These are phyloP conservation scores for Paecilomyces sp. DNA, from an alignment of 2,329 filamentous ascomycete species.

Conservation along the genomic window DNA sequence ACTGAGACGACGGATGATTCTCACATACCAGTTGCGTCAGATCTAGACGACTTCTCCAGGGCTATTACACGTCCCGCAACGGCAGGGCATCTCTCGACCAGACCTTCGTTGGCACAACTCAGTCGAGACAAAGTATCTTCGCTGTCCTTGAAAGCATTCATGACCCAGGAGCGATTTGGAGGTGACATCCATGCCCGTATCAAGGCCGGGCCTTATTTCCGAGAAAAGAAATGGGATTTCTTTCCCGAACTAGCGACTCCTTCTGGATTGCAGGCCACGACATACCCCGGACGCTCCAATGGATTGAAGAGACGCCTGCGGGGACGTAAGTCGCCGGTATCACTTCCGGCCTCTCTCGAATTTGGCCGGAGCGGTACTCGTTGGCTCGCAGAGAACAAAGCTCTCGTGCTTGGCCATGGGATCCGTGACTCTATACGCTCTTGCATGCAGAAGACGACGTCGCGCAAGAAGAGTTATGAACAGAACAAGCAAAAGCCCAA, in stretches of 20 bases:
- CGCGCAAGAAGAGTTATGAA: slow-evolving; percentile 2
- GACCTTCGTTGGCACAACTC: neutral
- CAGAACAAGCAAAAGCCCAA: neutral
- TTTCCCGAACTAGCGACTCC: slow-evolving; percentile 31
- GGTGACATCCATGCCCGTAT: slow-evolving; percentile 10
- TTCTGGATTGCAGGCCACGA: slow-evolving; percentile 11
- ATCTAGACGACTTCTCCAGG: neutral
- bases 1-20: neutral
- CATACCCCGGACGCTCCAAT: slow-evolving; percentile 7
- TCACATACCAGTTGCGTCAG: neutral
- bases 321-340: neutral
- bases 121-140: slow-evolving; percentile 4
- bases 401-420: slow-evolving; percentile 13
- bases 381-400: slow-evolving; percentile 18
- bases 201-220: slow-evolving; percentile 29
- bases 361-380: slow-evolving; percentile 12
- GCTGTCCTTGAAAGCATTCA: slow-evolving; percentile 11
- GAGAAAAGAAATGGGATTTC: slow-evolving; percentile 36
- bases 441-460: slow-evolving; percentile 24
- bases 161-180: slow-evolving; percentile 19
- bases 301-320: neutral
- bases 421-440: slow-evolving; percentile 28
- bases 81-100: neutral
- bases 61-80: neutral
- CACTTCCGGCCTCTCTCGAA: slow-evolving; percentile 6